Conservation (phyloP, 495 filamentous ascomycete species). For the Xylaria bambusicola region DNA sequence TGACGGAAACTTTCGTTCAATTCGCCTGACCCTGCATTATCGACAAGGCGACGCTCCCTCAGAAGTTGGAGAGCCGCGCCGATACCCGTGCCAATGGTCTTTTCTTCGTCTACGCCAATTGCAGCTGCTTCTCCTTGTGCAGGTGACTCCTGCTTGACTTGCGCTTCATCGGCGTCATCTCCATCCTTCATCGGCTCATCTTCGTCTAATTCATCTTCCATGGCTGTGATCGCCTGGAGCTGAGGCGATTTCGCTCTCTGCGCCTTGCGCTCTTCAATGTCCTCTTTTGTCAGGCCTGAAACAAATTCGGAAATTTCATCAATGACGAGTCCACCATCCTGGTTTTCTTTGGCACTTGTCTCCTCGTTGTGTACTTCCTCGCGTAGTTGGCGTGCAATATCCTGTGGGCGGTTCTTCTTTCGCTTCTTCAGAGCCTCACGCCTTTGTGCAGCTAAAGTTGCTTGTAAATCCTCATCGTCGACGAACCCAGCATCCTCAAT, state of each 20-base stretch:
- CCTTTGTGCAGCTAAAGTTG: conserved; percentile 77
- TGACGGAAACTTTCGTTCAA: conserved; percentile 71
- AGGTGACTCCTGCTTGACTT: conserved; percentile 53
- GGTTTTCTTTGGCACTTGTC: conserved; percentile 49
- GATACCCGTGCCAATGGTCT: conserved; percentile 72
- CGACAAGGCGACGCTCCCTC: conserved; percentile 77
- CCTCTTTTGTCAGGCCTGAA: conserved; percentile 73
- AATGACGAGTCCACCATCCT: conserved; percentile 77
- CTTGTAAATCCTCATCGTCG: conserved; percentile 92
- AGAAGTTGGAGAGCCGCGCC: conserved; percentile 81
- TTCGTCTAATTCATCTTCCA: conserved; percentile 55
- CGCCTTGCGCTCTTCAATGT: conserved; percentile 63
- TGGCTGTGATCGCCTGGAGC: conserved; percentile 43
- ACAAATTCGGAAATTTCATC: conserved; percentile 97
- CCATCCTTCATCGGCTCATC: conserved; percentile 43
- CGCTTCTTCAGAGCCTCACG: conserved; percentile 85
- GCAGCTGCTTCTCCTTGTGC: conserved; percentile 56
- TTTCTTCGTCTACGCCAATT: conserved; percentile 84
- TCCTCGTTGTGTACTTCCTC: conserved; percentile 67
- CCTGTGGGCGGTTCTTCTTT: conserved; percentile 78
- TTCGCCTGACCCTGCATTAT: conserved; percentile 60
- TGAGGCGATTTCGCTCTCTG: conserved; percentile 41
- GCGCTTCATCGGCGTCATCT: conserved; percentile 57
- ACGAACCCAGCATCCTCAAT: conserved; percentile 71
- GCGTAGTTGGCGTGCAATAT: conserved; percentile 78